Evolutionary conservation across 2,329 filamentous ascomycete genomes (phyloP).

Genomic region (Fusarium clavum): DNA sequence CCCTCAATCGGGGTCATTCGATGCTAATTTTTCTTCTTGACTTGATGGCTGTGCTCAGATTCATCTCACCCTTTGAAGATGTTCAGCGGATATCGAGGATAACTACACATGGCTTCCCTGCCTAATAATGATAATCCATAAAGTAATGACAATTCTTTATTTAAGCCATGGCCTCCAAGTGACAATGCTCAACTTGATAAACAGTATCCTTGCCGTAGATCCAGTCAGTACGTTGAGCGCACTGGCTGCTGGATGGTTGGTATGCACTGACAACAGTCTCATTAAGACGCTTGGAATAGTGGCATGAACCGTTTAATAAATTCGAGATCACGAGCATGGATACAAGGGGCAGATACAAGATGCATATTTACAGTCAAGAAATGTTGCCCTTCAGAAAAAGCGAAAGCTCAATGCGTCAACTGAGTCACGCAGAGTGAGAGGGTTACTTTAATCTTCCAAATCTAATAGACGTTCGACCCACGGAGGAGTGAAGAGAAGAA

Average conservation of each 20-base stretch:
- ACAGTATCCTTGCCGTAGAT: constrained; percentile 12
- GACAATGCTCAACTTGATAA: constrained; percentile 2
- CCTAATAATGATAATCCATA: background rate
- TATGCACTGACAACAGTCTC: background rate
- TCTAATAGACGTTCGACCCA: constrained; percentile 67
- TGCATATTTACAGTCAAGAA: background rate
- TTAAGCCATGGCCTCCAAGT: background rate
- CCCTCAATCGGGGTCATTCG: background rate
- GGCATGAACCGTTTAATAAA: background rate
- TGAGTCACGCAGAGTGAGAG: constrained; percentile 65
- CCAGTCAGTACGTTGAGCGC: background rate
- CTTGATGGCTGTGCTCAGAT: background rate
- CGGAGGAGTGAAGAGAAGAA: constrained; percentile 60
- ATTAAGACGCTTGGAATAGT: background rate
- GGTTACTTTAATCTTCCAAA: constrained; percentile 64
- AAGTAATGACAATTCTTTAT: constrained; percentile 10
- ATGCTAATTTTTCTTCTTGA: background rate
- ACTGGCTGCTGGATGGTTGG: background rate
- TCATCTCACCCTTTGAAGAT: background rate
- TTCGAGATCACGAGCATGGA: background rate
- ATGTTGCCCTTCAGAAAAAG: constrained; percentile 63
- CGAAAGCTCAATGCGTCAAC: constrained; percentile 58
- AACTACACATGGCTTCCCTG: constrained; percentile 1
- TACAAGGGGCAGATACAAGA: background rate
- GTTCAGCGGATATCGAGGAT: background rate